phyloP scores from a whole-genome alignment of 1,284 basidiomycete species.

The Anthracocystis setariae region DNA sequence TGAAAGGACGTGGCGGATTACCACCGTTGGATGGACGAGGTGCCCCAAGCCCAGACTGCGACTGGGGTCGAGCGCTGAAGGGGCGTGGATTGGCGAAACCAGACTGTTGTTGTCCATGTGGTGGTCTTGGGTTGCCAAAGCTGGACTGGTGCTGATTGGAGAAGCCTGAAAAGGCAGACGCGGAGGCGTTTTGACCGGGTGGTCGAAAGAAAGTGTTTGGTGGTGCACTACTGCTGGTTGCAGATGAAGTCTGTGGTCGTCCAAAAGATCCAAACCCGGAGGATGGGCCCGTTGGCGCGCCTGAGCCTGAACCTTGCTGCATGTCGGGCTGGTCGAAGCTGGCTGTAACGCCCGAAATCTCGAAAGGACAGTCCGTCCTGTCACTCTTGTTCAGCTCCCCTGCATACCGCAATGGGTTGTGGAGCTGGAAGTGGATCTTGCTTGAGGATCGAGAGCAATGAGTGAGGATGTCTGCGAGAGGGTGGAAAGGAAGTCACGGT shows the following conservation, averaged over 20 bases:
- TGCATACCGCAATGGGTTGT: constrained; percentile 2
- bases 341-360: constrained; percentile 4
- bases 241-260: constrained; percentile 16
- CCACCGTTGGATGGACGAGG: constrained; percentile 15
- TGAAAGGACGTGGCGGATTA: constrained; percentile 15
- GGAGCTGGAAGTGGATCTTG: not conserved
- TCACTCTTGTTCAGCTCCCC: not conserved
- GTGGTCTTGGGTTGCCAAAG: not conserved
- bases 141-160: constrained; percentile 14
- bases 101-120: constrained; percentile 15
- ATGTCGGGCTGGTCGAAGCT: constrained; percentile 1
- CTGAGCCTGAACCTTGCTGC: constrained; percentile 20
- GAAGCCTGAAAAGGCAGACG: constrained; percentile 15
- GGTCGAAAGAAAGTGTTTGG: constrained; percentile 35
- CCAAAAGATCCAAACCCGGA: constrained; percentile 19
- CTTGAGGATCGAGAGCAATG: not conserved
- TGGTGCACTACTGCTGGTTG: constrained; percentile 26
- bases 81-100: constrained; percentile 16
- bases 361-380: not conserved
- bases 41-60: constrained; percentile 11
- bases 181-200: constrained; percentile 2
- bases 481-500: not conserved
- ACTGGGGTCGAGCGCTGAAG: constrained; percentile 14
- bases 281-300: not conserved
- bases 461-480: not conserved